A percentile compares a stretch with the other conserved stretches of the same genome.
These are phyloP conservation scores for Diaporthe velutina DNA, from an alignment of 2,329 filamentous ascomycete species.

Conservation along the genomic window DNA sequence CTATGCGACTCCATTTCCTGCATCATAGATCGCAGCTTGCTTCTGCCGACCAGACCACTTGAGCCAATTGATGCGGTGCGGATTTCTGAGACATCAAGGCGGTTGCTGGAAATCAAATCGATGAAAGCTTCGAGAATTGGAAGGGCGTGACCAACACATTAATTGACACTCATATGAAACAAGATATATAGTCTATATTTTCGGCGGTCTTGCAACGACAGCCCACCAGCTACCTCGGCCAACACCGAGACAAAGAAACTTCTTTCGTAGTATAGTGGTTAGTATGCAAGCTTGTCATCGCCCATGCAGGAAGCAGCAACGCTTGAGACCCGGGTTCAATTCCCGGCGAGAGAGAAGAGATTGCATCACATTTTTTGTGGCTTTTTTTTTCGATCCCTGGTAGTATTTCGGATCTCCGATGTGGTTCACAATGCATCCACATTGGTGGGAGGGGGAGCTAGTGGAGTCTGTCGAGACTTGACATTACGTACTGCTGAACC, in stretches of 20 bases:
- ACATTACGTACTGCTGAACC: neutral
- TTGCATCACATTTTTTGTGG: neutral
- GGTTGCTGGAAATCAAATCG: too few species aligned
- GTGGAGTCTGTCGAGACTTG: neutral
- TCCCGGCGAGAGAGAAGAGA: too few species aligned
- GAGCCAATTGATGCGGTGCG: too few species aligned
- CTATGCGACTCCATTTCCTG: too few species aligned
- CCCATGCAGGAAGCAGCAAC: conserved; percentile 6
- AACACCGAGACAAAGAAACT: neutral
- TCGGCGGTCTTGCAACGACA: too few species aligned
- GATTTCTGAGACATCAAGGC: too few species aligned
- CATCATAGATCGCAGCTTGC: too few species aligned
- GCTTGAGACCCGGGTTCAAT: conserved; percentile 35
- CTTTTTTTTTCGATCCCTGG: neutral
- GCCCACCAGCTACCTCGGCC: conserved; percentile 2
- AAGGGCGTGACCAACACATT: too few species aligned
- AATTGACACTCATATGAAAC: too few species aligned
- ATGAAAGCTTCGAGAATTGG: neutral
- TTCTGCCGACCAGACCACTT: too few species aligned
- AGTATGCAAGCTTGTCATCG: conserved; percentile 36
- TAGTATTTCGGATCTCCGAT: neutral
- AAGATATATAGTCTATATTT: too few species aligned
- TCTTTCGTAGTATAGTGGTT: conserved; percentile 34
- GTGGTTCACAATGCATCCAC: neutral
- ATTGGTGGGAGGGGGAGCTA: neutral